Evolutionary conservation across 305 asterid species (phyloP).

Genomic region (Fraxinus latifolia): DNA sequence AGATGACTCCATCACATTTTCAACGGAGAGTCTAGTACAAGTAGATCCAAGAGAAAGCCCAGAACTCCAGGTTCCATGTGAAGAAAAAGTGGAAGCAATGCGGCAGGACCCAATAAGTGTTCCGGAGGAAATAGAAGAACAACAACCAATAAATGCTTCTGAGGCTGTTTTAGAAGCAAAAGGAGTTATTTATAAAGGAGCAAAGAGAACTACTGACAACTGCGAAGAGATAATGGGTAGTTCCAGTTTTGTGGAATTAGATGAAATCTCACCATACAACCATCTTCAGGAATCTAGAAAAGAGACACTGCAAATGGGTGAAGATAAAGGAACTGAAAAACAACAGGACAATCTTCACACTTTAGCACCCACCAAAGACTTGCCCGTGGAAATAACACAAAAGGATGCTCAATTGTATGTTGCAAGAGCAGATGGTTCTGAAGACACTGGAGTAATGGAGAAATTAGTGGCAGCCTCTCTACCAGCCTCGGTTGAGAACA

Average conservation of each 20-base stretch:
- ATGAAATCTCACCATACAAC: slow-evolving; percentile 19
- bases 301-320: slow-evolving; percentile 24
- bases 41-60: slow-evolving; percentile 22
- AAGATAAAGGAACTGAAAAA: slow-evolving; percentile 22
- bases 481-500: slow-evolving; percentile 23
- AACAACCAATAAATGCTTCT: slow-evolving; percentile 20
- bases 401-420: slow-evolving; percentile 17
- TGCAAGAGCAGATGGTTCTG: slow-evolving; percentile 25
- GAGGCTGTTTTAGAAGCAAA: slow-evolving; percentile 25
- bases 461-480: slow-evolving; percentile 25
- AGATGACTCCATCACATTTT: slow-evolving; percentile 13
- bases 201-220: slow-evolving; percentile 12
- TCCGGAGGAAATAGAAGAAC: slow-evolving; percentile 22
- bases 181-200: slow-evolving; percentile 17
- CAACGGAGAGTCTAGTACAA: slow-evolving; percentile 25
- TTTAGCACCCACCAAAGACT: slow-evolving; percentile 20
- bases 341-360: slow-evolving; percentile 27
- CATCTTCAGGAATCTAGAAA: slow-evolving; percentile 19
- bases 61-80: slow-evolving; percentile 22
- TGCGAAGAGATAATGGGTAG: slow-evolving; percentile 20
- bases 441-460: slow-evolving; percentile 22
- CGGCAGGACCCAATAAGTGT: slow-evolving; percentile 17
- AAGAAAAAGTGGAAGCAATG: slow-evolving; percentile 21
- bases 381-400: slow-evolving; percentile 15
- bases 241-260: slow-evolving; percentile 17